Conservation (phyloP, 208 protist species). For the Herpetomonas samuelpessoai region DNA sequence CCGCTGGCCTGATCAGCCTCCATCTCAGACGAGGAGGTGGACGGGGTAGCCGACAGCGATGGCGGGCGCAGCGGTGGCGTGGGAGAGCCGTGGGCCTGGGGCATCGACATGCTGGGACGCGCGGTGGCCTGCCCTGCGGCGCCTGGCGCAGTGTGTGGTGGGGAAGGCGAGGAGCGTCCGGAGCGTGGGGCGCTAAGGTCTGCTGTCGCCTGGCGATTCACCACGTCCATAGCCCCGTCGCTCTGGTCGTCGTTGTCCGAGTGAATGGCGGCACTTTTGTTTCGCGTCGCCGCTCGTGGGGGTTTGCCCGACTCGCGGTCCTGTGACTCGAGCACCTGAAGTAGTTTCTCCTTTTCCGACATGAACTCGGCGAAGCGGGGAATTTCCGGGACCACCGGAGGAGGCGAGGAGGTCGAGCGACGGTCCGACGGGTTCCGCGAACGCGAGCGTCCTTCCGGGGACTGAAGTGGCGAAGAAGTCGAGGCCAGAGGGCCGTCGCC, state of each 20-base stretch:
- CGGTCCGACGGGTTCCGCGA: background rate
- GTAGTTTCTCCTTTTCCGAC: conserved; percentile 19
- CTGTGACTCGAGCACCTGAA: conserved; percentile 11
- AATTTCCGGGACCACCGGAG: conserved; percentile 13
- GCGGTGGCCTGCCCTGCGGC: background rate
- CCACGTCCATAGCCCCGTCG: background rate
- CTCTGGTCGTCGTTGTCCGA: background rate
- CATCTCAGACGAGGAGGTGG: conserved; percentile 1
- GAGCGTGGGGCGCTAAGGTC: background rate
- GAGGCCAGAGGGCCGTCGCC: background rate
- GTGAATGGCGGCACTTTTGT: background rate
- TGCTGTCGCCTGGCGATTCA: background rate
- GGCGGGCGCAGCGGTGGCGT: conserved; percentile 1
- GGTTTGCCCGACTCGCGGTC: background rate
- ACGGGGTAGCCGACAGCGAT: background rate
- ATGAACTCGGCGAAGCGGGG: conserved; percentile 18
- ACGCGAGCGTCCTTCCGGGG: background rate
- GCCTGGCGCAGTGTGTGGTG: background rate
- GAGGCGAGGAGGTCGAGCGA: background rate
- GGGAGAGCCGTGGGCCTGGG: background rate
- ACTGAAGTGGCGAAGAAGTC: background rate
- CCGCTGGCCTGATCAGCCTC: conserved; percentile 26
- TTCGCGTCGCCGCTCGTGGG: background rate
- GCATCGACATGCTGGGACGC: background rate
- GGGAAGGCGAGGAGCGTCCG: background rate